These are phyloP conservation scores for Hortaea werneckii DNA, from an alignment of 2,329 filamentous ascomycete species.

Conservation along the genomic window DNA sequence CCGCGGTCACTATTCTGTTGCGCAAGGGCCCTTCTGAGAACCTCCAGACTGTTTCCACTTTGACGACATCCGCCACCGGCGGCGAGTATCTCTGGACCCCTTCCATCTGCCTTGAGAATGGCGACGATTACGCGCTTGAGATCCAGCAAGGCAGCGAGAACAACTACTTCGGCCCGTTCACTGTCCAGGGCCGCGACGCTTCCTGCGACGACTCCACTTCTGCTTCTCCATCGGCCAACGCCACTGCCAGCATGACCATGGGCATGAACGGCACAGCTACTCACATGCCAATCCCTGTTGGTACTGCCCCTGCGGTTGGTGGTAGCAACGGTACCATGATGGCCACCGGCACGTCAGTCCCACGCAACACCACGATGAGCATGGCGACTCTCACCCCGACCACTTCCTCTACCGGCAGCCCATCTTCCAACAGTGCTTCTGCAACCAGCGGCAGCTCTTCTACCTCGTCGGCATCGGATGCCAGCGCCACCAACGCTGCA, in stretches of 20 bases:
- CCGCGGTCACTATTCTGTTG: conserved; percentile 47
- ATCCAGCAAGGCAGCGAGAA: conserved; percentile 43
- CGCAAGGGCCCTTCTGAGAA: conserved; percentile 42
- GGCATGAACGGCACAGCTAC: conserved; percentile 6
- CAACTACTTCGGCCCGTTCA: conserved; percentile 49
- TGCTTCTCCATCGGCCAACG: conserved; percentile 3
- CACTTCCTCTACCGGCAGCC: conserved; percentile 12
- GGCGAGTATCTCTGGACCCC: conserved; percentile 40
- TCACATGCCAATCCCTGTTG: conserved; percentile 4
- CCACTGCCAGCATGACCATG: not conserved
- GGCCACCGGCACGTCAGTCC: conserved; percentile 15
- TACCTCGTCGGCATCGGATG: conserved; percentile 5
- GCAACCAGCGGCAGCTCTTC: conserved; percentile 3
- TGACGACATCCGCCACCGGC: conserved; percentile 14
- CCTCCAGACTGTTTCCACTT: conserved; percentile 38
- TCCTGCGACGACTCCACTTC: conserved; percentile 21
- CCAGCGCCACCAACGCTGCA: conserved; percentile 10
- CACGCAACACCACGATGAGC: conserved; percentile 22
- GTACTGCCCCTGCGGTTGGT: conserved; percentile 2
- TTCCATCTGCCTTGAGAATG: conserved; percentile 31
- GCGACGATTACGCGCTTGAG: conserved; percentile 47
- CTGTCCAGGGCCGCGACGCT: conserved; percentile 28
- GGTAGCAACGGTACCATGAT: conserved; percentile 5
- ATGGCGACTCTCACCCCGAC: conserved; percentile 16
- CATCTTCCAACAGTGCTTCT: not conserved